Percentiles rank a stretch among this genome's conserved stretches.
Evolutionary conservation across 2,329 filamentous ascomycete species (phyloP).

Genomic region (Aureobasidium sp.): DNA sequence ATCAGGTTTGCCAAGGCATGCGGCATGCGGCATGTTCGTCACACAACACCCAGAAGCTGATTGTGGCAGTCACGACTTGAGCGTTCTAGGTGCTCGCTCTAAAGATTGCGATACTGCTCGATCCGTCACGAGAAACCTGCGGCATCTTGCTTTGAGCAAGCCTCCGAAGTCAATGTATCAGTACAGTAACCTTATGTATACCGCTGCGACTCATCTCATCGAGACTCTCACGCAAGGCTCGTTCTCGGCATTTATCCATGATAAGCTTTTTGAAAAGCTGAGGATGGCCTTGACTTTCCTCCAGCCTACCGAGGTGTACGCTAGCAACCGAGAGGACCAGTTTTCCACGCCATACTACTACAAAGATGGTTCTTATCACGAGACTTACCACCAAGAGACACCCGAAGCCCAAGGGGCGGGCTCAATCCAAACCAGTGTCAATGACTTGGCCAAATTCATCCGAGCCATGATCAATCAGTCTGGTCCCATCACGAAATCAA

Average conservation of each 20-base stretch:
- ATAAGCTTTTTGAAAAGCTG: conserved; percentile 41
- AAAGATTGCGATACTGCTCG: conserved; percentile 27
- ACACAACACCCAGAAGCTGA: not conserved
- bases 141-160: conserved; percentile 39
- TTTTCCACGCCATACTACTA: conserved; percentile 42
- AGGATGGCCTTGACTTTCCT: conserved; percentile 41
- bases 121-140: conserved; percentile 38
- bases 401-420: conserved; percentile 38
- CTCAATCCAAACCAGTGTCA: conserved; percentile 31
- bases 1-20: conserved; percentile 44
- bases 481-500: conserved; percentile 23
- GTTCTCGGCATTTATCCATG: conserved; percentile 37
- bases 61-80: conserved; percentile 29
- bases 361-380: conserved; percentile 25
- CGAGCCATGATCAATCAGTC: conserved; percentile 25
- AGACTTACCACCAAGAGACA: conserved; percentile 25
- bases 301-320: conserved; percentile 22
- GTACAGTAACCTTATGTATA: conserved; percentile 49
- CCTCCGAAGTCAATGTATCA: conserved; percentile 42
- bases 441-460: conserved; percentile 29
- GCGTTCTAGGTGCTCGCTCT: conserved; percentile 28
- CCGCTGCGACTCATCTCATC: conserved; percentile 40
- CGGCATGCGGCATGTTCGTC: conserved; percentile 33
- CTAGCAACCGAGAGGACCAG: conserved; percentile 21
- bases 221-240: conserved; percentile 35